These are phyloP conservation scores for Candida adriatica DNA, from an alignment of 805 yeast species.

Conservation along the genomic window DNA sequence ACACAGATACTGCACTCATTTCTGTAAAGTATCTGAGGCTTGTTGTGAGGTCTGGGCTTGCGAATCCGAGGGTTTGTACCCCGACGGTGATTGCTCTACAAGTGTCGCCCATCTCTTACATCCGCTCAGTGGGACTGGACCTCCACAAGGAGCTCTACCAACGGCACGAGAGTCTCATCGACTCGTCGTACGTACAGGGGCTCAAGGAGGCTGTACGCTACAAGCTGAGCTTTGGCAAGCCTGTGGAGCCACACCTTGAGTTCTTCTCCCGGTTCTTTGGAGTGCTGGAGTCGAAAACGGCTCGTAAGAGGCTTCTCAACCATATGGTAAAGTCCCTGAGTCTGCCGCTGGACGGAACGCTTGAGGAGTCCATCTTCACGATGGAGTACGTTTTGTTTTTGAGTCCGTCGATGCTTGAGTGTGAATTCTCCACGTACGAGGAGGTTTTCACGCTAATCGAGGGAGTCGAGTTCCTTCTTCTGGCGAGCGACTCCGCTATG, in stretches of 20 bases:
- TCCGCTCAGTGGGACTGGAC: conserved; percentile 41
- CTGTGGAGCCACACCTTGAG: conserved; percentile 1
- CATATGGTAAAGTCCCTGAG: conserved; percentile 27
- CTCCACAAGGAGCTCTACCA: conserved; percentile 52
- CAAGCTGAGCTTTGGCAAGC: conserved; percentile 23
- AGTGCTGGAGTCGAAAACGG: conserved; percentile 33
- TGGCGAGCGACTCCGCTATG: conserved; percentile 6
- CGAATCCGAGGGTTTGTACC: conserved; percentile 65
- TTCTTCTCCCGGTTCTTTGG: conserved; percentile 36
- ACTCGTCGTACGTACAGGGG: conserved; percentile 58
- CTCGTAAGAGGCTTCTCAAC: conserved; percentile 36
- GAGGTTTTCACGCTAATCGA: conserved; percentile 41
- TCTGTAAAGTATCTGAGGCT: conserved; percentile 51
- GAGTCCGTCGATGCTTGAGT: conserved; percentile 32
- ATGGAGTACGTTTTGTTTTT: conserved; percentile 28
- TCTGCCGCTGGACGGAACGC: conserved; percentile 21
- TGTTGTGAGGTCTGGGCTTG: conserved; percentile 59
- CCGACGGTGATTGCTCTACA: conserved; percentile 68
- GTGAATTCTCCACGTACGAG: conserved; percentile 38
- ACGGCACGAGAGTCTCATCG: conserved; percentile 67
- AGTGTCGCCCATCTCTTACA: conserved; percentile 37
- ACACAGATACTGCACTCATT: conserved; percentile 37
- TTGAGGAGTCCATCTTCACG: conserved; percentile 9
- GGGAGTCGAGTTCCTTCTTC: conserved; percentile 30
- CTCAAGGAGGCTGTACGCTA: conserved; percentile 46